Evolutionary conservation across 2,329 filamentous ascomycete species (phyloP), one percentile per base, ranked within the genome.

Genomic region (Colletotrichum sp.): DNA sequence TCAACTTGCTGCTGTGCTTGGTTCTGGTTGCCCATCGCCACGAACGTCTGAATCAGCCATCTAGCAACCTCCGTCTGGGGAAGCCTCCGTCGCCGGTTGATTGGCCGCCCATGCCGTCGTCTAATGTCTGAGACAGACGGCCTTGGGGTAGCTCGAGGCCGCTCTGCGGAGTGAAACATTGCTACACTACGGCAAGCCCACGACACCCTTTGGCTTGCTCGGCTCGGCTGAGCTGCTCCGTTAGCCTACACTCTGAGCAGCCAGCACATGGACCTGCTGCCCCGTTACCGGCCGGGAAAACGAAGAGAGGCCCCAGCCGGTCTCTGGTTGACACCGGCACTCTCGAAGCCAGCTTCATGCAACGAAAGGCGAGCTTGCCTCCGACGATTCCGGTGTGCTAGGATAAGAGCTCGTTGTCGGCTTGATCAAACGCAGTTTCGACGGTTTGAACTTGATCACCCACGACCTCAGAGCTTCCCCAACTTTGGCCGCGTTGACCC

Each of bases 41-140:
- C 24, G 18, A 52, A n/a, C 21, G 32, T 13, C 32, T 62, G 57
- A 32, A 36, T 70, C 55, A 39, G n/a, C 12, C 36, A 34, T 62
- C 32, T 1, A 62, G 59, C 59, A 34, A 8, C 18, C 36, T 39
- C 36, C 52, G 21, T 68, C 49, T 30, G 49, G 44, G 52, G 34
- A 73, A 44, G n/a, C 57, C 63, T 52, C 32, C 24, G 52, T 34
- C 32, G 63, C 63, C 32, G 30, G 62, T 55, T 39, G 24, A 68
- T 57, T 63, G 62, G 55, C 69, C 36, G 57, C 49, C 13, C 57
- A 49, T 55, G 59, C 70, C 64, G 44, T 76, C 70, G 59, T 60
- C 73, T 60, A 73, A 68, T 64, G 52, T 68, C 59, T 73, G 57
- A 69, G 65, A 76, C 65, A 76, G 32, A 64, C 64, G 34, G 70